phyloP scores from a whole-genome alignment of 2,329 filamentous ascomycete genomes.

The Xylariaceae sp. region DNA sequence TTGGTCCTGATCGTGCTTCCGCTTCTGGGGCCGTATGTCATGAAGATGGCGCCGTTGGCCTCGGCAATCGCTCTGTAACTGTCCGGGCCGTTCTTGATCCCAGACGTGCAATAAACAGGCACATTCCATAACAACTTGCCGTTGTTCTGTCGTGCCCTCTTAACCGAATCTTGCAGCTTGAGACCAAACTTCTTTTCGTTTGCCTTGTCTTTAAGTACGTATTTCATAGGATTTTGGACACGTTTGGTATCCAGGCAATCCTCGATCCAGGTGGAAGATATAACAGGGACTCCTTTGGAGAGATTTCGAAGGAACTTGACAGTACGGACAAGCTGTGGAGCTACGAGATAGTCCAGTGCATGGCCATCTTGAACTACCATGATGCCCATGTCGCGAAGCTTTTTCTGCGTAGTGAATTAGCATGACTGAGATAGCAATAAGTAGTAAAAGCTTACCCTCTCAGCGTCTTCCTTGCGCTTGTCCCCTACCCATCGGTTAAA shows the following conservation, averaged over 20 bases:
- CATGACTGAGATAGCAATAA: conserved; percentile 6
- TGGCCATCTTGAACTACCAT: conserved; percentile 71
- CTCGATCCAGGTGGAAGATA: conserved; percentile 76
- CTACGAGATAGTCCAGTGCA: conserved; percentile 80
- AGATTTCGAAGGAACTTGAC: conserved; percentile 90
- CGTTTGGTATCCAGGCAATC: conserved; percentile 66
- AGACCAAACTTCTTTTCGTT: conserved; percentile 70
- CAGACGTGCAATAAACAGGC: conserved; percentile 78
- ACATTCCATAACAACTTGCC: conserved; percentile 71
- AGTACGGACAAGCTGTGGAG: conserved; percentile 81
- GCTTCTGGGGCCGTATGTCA: conserved; percentile 70
- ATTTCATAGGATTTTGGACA: conserved; percentile 60
- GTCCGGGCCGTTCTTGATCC: conserved; percentile 74
- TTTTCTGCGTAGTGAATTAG: conserved; percentile 50
- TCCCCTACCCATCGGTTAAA: conserved; percentile 78
- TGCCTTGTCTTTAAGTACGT: conserved; percentile 64
- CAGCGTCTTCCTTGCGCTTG: conserved; percentile 68
- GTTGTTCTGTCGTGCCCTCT: conserved; percentile 69
- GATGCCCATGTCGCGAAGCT: conserved; percentile 79
- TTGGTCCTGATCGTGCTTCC: conserved; percentile 64
- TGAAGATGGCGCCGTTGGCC: conserved; percentile 82
- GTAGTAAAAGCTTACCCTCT: conserved; percentile 58
- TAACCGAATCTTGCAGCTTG: conserved; percentile 62
- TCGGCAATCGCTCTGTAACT: conserved; percentile 83
- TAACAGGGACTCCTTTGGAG: conserved; percentile 72